phyloP scores from a whole-genome alignment of 371 early-diverging fungal species.

The Mucor indicus region DNA sequence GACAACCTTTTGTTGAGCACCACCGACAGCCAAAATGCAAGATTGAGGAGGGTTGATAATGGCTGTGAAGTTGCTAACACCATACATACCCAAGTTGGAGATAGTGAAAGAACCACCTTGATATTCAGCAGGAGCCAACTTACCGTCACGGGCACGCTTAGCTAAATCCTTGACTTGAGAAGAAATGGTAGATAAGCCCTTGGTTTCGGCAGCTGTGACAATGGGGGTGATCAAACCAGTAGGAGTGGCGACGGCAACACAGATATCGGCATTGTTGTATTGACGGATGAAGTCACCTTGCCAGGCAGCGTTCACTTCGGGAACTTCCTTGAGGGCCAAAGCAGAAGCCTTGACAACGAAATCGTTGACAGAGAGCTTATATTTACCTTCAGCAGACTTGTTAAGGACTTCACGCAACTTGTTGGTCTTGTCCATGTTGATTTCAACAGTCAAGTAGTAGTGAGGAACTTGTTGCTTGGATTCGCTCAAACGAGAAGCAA shows the following conservation, averaged over 20 bases:
- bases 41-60: constrained; percentile 98
- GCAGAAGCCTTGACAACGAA: constrained; percentile 96
- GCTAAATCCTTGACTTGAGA: constrained; percentile 85
- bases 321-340: constrained; percentile 87
- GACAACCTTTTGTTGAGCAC: constrained; percentile 80
- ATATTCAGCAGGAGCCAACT: constrained; percentile 94
- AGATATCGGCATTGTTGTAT: constrained; percentile 90
- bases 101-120: constrained; percentile 96
- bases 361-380: constrained; percentile 97
- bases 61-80: constrained; percentile 92
- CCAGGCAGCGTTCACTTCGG: constrained; percentile 96
- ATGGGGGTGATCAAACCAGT: constrained; percentile 97
- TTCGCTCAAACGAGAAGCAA: constrained; percentile 81
- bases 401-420: constrained; percentile 91
- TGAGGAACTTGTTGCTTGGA: constrained; percentile 92
- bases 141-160: constrained; percentile 81
- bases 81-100: constrained; percentile 98
- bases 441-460: constrained; percentile 91
- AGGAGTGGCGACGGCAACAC: constrained; percentile 94
- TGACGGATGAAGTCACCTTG: constrained; percentile 91
- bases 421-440: constrained; percentile 85
- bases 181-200: constrained; percentile 88
- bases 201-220: constrained; percentile 76
- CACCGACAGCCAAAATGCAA: constrained; percentile 93
- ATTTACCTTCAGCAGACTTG: constrained; percentile 80